Base-by-base conservation (phyloP, 345 rosid genomes). In the Eutrema heterophyllum region DNA sequence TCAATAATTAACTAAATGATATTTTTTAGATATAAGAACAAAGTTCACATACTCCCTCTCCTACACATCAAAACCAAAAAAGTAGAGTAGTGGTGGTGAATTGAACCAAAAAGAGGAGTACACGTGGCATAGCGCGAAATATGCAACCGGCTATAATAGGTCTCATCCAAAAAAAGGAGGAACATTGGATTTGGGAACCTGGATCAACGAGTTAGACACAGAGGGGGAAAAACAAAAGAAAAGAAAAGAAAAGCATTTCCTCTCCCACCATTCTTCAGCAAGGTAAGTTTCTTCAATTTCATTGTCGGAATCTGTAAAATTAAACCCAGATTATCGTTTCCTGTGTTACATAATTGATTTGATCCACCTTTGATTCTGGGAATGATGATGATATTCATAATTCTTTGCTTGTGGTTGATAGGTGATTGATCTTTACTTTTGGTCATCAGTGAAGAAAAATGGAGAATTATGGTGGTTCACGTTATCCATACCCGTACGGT, bases 401-500 rank as follows among this genome's bases (percentile, higher is more conserved):
- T 21, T 21, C 21, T 21, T 21, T 21, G 21, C 1, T 21, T 21
- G 21, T 21, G 1, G 21, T 1, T 21, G 21, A 21, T 21, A 1
- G 1, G 33, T 30, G 6, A 30, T 30, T 30, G 33, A 30, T 30
- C 30, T 27, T 27, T 30, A 5, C 6, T 30, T 30, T 29, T 29
- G 4, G 5, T 27, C 29, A 27, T 40, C n/a, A n/a, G n/a, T 41
- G 16, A 52, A 11, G 53, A 12, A 51, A 52, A 55, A 68, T 78
- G 78, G 81, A 78, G 13, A 78, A 78, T 52, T 49, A 72, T 21
- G 70, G 73, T 6, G 70, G 73, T 9, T 10, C 73, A 43, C 68
- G 64, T 9, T 43, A 66, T 66, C 81, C 77, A 9, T 70, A 92
- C 70, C 86, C 92, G 4, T 73, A 85, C 46, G 78, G 69, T 21